A percentile compares a stretch with the other conserved stretches of the same genome.
Evolutionary conservation across 106 monocot genomes (phyloP).

Genomic region (Narthecium ossifragum): DNA sequence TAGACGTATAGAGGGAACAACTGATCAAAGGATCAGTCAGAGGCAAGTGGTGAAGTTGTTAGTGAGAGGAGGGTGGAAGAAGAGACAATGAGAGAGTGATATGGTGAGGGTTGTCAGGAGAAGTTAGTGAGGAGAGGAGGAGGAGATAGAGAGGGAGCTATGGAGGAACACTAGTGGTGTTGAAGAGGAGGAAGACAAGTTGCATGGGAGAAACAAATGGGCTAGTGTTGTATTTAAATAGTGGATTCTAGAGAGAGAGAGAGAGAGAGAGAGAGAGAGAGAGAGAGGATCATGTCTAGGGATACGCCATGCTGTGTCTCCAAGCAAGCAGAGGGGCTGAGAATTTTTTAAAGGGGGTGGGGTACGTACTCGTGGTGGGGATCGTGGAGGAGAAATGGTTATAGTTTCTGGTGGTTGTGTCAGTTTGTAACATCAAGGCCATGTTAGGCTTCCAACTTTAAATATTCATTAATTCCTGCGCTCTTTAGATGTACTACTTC

Average conservation of each 20-base stretch:
- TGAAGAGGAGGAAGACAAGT: constrained; percentile 1
- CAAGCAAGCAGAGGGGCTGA: too few species aligned
- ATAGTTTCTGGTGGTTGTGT: neutral
- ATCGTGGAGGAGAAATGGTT: neutral
- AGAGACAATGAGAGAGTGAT: neutral
- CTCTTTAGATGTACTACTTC: too few species aligned
- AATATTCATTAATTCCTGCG: too few species aligned
- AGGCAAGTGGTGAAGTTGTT: neutral
- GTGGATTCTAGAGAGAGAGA: neutral
- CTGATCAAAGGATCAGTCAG: neutral
- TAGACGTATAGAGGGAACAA: too few species aligned
- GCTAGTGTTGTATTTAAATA: neutral
- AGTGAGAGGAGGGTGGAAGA: constrained; percentile 2
- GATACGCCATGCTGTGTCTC: neutral
- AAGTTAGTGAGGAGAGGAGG: neutral
- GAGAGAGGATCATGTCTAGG: neutral
- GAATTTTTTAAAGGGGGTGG: too few species aligned
- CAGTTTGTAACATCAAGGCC: neutral
- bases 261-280: neutral
- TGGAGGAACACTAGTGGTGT: neutral
- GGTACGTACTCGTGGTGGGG: too few species aligned
- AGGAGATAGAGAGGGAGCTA: neutral
- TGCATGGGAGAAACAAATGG: constrained; percentile 6
- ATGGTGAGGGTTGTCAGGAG: neutral
- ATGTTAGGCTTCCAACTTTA: neutral